Conservation (phyloP, 805 yeast species). For the Hyphopichia homilentoma region DNA sequence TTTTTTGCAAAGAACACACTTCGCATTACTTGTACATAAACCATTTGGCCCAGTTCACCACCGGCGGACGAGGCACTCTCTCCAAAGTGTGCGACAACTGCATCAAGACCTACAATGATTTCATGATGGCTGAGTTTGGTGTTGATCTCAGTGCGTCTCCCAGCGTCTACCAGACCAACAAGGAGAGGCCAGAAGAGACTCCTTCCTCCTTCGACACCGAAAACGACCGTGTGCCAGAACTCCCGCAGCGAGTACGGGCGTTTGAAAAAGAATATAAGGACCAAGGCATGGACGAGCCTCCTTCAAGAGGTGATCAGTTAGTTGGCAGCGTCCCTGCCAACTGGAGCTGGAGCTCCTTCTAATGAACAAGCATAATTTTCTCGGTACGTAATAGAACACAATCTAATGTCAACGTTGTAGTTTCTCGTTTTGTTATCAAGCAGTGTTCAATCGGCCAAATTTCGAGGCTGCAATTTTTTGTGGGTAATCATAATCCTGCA, state of each 20-base stretch:
- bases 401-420: no score
- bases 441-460: no score
- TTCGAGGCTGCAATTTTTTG: no score
- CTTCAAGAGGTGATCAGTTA: slow-evolving; percentile 27
- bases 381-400: no score
- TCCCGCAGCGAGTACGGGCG: no score
- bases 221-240: slow-evolving; percentile 1
- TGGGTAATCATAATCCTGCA: no score
- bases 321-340: slow-evolving; percentile 63
- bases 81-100: slow-evolving; percentile 71
- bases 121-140: slow-evolving; percentile 41
- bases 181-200: no score
- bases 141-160: slow-evolving; percentile 9
- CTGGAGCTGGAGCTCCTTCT: slow-evolving; percentile 79
- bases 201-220: no score
- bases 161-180: background rate
- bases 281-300: no score
- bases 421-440: no score
- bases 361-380: no score
- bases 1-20: slow-evolving; percentile 69
- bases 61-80: slow-evolving; percentile 64
- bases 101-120: slow-evolving; percentile 55
- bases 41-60: slow-evolving; percentile 58
- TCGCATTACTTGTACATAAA: slow-evolving; percentile 53
- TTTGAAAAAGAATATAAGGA: no score